These are phyloP conservation scores for Silybum marianum DNA, from an alignment of 129 eudicot species.

Conservation along the genomic window DNA sequence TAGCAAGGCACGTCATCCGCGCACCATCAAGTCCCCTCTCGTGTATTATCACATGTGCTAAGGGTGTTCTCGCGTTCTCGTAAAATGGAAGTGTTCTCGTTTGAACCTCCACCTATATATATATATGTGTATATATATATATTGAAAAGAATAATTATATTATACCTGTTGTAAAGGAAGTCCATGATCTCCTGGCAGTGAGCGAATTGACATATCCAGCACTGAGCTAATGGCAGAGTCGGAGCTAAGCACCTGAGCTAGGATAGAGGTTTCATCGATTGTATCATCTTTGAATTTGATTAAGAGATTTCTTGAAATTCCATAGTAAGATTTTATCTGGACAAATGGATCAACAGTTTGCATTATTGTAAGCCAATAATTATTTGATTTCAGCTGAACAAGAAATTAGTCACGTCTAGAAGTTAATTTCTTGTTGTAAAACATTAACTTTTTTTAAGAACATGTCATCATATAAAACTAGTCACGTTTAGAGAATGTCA, in stretches of 20 bases:
- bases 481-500: too few species aligned
- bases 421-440: too few species aligned
- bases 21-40: too few species aligned
- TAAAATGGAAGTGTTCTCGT: too few species aligned
- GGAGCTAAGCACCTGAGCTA: conserved; percentile 89
- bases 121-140: too few species aligned
- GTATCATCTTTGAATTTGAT: conserved; percentile 89
- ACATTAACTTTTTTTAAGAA: too few species aligned
- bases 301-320: conserved; percentile 83
- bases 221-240: conserved; percentile 86
- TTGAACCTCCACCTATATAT: too few species aligned
- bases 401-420: neutral
- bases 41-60: too few species aligned
- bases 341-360: conserved; percentile 20
- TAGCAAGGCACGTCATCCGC: too few species aligned
- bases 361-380: neutral
- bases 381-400: conserved; percentile 7
- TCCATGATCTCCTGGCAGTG: conserved; percentile 92
- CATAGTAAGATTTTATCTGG: conserved; percentile 90
- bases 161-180: conserved; percentile 91
- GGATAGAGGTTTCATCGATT: conserved; percentile 80
- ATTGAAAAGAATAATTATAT: neutral
- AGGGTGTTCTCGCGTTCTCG: too few species aligned
- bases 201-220: conserved; percentile 90
- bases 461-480: too few species aligned